Percentiles rank a stretch among this genome's conserved stretches.
phyloP scores from a whole-genome alignment of 352 stramenopile genomes.

The Sclerospora graminicola region DNA sequence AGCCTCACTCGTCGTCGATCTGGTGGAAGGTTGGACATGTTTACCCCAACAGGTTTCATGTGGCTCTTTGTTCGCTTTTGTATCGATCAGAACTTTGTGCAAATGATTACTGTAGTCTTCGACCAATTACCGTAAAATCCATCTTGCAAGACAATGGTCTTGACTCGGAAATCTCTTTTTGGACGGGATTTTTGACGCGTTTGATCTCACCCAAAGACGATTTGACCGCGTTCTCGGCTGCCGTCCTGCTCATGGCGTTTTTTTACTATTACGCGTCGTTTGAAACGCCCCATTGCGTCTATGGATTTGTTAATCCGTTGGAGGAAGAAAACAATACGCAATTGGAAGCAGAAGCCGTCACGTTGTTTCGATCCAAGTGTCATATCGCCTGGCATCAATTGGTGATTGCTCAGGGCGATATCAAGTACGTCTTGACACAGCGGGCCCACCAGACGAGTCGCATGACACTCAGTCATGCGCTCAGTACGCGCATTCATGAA shows the following conservation, averaged over 20 bases:
- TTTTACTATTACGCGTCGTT: constrained; percentile 45
- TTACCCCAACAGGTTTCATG: too few relatives aligned
- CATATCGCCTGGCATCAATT: too few relatives aligned
- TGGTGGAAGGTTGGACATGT: too few relatives aligned
- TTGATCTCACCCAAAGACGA: constrained; percentile 26
- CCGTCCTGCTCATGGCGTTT: constrained; percentile 48
- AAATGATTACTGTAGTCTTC: constrained; percentile 27
- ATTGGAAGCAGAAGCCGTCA: too few relatives aligned
- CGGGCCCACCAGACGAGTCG: constrained; percentile 39
- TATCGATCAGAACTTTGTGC: constrained; percentile 36
- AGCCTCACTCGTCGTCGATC: too few relatives aligned
- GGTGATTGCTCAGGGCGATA: too few relatives aligned
- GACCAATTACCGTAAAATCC: constrained; percentile 21
- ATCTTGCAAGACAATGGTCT: constrained; percentile 33
- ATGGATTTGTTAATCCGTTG: constrained; percentile 50
- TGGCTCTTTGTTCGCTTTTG: too few relatives aligned
- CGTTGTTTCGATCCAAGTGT: too few relatives aligned
- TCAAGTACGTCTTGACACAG: constrained; percentile 40
- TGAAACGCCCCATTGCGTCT: constrained; percentile 31
- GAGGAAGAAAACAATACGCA: too few relatives aligned
- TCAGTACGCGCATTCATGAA: constrained; percentile 48
- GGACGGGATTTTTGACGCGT: constrained; percentile 33
- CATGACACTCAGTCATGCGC: constrained; percentile 61
- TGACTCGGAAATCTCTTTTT: constrained; percentile 58
- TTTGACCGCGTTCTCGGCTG: too few relatives aligned